A percentile compares a stretch with the other conserved stretches of the same genome.
Conservation (phyloP, 352 stramenopile species). For the Globisporangium takayamanum region DNA sequence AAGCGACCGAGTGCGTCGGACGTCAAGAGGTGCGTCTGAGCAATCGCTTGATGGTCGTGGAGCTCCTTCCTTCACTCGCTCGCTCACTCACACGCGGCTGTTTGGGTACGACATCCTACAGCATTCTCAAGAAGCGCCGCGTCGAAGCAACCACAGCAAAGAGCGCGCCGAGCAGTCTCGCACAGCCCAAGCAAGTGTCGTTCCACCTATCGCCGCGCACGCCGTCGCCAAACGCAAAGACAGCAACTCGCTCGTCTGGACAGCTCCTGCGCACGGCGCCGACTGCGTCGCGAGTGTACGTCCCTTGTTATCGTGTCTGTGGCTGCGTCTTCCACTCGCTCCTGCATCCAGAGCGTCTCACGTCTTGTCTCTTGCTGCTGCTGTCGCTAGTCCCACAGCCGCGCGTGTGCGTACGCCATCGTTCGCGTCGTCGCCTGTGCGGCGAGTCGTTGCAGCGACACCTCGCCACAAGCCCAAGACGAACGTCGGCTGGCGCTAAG, state of each 20-base stretch:
- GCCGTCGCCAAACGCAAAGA: constrained; percentile 3
- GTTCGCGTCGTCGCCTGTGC: constrained; percentile 19
- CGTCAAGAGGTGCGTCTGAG: constrained; percentile 15
- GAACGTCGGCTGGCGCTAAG: constrained; percentile 45
- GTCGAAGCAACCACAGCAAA: constrained; percentile 9
- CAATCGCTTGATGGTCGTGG: neutral
- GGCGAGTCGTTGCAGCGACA: constrained; percentile 22
- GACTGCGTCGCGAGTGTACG: constrained; percentile 34
- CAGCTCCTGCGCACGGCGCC: constrained; percentile 21
- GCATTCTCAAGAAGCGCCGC: constrained; percentile 68
- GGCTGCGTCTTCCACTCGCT: too few species aligned
- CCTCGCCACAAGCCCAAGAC: constrained; percentile 47
- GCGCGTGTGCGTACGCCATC: constrained; percentile 34
- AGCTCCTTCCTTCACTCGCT: constrained; percentile 5
- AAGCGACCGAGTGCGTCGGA: constrained; percentile 12
- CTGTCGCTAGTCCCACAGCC: constrained; percentile 21
- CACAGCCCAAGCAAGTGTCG: constrained; percentile 55
- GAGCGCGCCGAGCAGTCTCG: constrained; percentile 1
- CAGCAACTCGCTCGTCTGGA: constrained; percentile 20
- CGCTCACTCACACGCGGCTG: constrained; percentile 10
- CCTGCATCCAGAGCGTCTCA: neutral
- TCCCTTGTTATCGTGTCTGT: neutral
- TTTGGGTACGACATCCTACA: constrained; percentile 10
- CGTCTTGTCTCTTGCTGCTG: neutral
- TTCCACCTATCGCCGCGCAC: constrained; percentile 33